Evolutionary conservation across 148 eudicot species (phyloP), one percentile per base, ranked within the genome.

Genomic region (Fagopyrum tataricum): DNA sequence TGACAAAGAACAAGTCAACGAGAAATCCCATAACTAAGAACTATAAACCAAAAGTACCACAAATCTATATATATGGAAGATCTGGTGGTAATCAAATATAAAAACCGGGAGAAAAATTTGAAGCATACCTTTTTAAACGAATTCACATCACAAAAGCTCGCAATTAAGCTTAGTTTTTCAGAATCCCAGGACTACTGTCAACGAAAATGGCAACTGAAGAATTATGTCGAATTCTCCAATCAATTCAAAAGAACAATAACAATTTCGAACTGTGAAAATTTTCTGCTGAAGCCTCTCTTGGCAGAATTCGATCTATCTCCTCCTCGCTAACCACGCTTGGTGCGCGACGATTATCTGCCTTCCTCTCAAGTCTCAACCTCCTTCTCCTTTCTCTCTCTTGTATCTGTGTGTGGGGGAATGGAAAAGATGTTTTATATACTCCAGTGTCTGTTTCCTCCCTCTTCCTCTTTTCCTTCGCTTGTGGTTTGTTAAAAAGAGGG

Each of bases 401-500:
- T 1, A 37, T 64, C 44, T 17, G 18, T 31, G 37, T 12, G 67
- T 62, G 42, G 18, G 67, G 42, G 42, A 7, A 26, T 26, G 44
- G 69, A 64, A 64, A 64, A 64, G 69, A 64, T 64, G 69, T 64
- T 64, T 64, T 59, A 64, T 64, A 64, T 14, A 64, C 69, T 64
- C 43, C 69, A 64, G 69, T 43, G 67, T 26, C 41, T 61, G 67
- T 64, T 64, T 64, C 69, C 15, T 14, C 64, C 24, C 7, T 62
- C 68, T 64, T 64, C 69, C 69, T 64, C 43, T 64, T 64, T 31
- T 64, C 9, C 17, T 64, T 26, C 20, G 67, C 67, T 62, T 62
- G 67, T 13, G 67, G 41, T 5, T 62, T 26, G 7, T 62, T 12
- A 62, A 31, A 61, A 62, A n/a, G 3, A 17, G 67, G 24, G 7